These are phyloP conservation scores for Millerozyma miso DNA, from an alignment of 805 yeast genomes.

Conservation along the genomic window DNA sequence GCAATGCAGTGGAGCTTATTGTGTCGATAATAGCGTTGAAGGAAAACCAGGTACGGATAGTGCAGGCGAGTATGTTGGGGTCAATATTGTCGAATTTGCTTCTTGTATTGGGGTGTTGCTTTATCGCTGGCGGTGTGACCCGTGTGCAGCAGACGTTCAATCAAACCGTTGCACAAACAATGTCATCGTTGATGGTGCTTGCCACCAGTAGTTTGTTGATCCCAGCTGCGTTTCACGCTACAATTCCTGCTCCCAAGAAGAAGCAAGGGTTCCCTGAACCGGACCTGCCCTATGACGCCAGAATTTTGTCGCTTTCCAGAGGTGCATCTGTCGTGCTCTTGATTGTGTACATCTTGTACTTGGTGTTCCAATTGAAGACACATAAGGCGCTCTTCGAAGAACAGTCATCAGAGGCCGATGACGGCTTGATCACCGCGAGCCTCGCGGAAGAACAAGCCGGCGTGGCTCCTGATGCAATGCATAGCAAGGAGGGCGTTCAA, in stretches of 20 bases:
- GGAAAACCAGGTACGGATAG: constrained; percentile 86
- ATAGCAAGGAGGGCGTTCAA: constrained; percentile 17
- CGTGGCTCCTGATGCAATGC: constrained; percentile 16
- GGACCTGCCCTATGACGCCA: constrained; percentile 30
- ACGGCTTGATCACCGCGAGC: constrained; percentile 31
- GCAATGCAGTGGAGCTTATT: constrained; percentile 95
- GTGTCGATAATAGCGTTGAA: constrained; percentile 86
- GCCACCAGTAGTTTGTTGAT: constrained; percentile 84
- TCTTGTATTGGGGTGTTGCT: constrained; percentile 92
- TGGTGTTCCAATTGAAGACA: constrained; percentile 84
- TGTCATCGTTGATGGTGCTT: constrained; percentile 89
- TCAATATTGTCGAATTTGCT: constrained; percentile 84
- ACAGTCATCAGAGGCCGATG: constrained; percentile 28
- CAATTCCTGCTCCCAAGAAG: constrained; percentile 48
- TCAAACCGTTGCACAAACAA: constrained; percentile 96
- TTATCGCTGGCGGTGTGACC: constrained; percentile 86
- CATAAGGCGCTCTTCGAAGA: constrained; percentile 75
- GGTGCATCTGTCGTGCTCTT: constrained; percentile 81
- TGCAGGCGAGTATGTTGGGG: constrained; percentile 97
- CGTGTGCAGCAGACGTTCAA: constrained; percentile 84
- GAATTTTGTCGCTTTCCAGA: constrained; percentile 73
- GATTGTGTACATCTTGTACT: constrained; percentile 69
- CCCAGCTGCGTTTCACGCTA: constrained; percentile 94
- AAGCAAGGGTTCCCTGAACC: constrained; percentile 39
- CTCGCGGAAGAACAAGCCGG: constrained; percentile 33